These are phyloP conservation scores for Sclerotinia sclerotiorum DNA, from an alignment of 2,329 filamentous ascomycete genomes.

Conservation along the genomic window DNA sequence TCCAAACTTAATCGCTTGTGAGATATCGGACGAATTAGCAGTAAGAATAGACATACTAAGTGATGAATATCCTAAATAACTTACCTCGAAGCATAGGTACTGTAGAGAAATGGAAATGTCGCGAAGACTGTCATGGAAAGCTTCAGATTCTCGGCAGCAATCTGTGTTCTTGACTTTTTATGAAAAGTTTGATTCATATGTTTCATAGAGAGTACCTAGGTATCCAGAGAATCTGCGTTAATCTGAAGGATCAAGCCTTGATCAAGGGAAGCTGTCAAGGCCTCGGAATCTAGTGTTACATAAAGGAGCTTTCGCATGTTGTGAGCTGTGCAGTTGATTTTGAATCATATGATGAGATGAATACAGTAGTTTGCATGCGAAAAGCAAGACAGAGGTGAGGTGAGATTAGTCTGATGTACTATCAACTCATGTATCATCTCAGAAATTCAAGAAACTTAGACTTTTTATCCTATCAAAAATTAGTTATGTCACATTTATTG, in stretches of 20 bases:
- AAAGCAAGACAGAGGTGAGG: background rate
- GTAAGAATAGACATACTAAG: conserved; percentile 3
- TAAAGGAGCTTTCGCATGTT: background rate
- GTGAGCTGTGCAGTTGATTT: background rate
- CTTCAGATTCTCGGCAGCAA: background rate
- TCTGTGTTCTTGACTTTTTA: background rate
- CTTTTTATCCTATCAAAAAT: background rate
- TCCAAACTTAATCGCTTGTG: background rate
- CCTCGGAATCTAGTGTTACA: too few relatives aligned
- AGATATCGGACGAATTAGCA: conserved; percentile 12
- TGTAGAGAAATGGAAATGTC: background rate
- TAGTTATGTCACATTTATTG: background rate
- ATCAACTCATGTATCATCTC: too few relatives aligned
- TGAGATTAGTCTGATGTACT: too few relatives aligned
- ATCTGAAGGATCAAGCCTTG: too few relatives aligned
- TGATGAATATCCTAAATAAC: background rate
- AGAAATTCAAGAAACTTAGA: background rate
- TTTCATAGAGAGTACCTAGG: background rate
- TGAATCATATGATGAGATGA: background rate
- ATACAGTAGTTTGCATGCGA: background rate
- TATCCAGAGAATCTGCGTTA: too few relatives aligned
- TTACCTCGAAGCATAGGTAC: background rate
- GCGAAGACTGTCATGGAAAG: background rate
- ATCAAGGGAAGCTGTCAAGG: too few relatives aligned
- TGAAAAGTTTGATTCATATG: too few relatives aligned